Conservation (phyloP, 345 rosid genomes). For the Hibiscus trionum region DNA sequence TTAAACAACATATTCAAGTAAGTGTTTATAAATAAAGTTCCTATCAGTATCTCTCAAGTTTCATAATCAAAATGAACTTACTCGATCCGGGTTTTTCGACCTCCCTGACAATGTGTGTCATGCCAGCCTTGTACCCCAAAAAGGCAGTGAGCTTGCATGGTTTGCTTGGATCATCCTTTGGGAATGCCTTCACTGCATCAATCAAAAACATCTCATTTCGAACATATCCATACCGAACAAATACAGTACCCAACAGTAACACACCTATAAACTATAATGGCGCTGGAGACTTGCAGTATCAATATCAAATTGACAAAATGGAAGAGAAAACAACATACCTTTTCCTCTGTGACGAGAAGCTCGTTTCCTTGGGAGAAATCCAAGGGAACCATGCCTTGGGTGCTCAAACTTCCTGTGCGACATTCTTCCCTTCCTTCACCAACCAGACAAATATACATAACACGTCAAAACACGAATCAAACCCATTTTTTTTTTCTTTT, state of each 20-base stretch:
- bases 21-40: neutral
- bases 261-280: neutral
- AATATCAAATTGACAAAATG: neutral
- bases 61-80: neutral
- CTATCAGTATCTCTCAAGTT: too few relatives aligned
- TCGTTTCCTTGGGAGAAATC: neutral
- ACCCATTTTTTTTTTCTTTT: neutral
- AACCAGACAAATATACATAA: neutral
- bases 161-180: neutral
- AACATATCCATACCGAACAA: neutral
- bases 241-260: neutral
- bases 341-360: neutral
- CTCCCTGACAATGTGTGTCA: neutral
- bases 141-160: neutral
- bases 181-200: neutral
- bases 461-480: neutral
- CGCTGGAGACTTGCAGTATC: neutral
- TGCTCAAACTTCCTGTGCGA: neutral
- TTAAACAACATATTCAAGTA: neutral
- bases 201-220: neutral
- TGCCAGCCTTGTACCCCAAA: neutral
- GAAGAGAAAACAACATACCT: neutral
- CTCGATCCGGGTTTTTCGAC: neutral
- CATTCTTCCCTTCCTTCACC: neutral
- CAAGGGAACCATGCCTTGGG: neutral